A percentile compares a stretch with the other conserved stretches of the same genome.
These are phyloP conservation scores for Dothidotthia symphoricarpi DNA, from an alignment of 2,329 filamentous ascomycete genomes.

Conservation along the genomic window DNA sequence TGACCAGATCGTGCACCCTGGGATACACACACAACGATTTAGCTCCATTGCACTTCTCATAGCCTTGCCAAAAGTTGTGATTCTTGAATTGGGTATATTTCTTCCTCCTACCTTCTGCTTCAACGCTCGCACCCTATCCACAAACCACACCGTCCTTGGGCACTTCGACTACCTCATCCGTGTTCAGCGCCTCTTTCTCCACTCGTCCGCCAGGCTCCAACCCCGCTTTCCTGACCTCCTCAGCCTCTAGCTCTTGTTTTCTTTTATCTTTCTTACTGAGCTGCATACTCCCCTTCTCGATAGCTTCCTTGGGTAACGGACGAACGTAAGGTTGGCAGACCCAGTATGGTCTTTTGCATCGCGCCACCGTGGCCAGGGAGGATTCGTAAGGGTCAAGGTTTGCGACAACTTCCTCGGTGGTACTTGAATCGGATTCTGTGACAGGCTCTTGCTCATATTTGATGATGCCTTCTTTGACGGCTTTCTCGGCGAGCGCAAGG, in stretches of 20 bases:
- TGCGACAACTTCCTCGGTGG: slow-evolving; percentile 2
- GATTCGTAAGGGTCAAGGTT: slow-evolving; percentile 49
- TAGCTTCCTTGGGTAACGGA: slow-evolving; percentile 81
- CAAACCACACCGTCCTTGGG: slow-evolving; percentile 49
- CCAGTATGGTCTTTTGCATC: slow-evolving; percentile 84
- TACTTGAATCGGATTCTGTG: background rate
- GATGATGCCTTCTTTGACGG: slow-evolving; percentile 68
- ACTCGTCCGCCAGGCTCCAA: slow-evolving; percentile 29
- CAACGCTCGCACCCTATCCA: too few relatives aligned
- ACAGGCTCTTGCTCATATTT: slow-evolving; percentile 56
- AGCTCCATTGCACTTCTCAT: too few relatives aligned
- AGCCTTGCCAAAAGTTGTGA: too few relatives aligned
- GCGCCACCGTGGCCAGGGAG: slow-evolving; percentile 64
- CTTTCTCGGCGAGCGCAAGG: slow-evolving; percentile 70
- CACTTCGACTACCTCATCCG: slow-evolving; percentile 35
- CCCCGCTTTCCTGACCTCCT: slow-evolving; percentile 38
- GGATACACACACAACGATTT: too few relatives aligned
- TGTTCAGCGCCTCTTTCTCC: slow-evolving; percentile 57
- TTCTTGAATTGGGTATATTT: too few relatives aligned
- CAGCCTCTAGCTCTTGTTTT: slow-evolving; percentile 41
- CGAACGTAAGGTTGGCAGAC: slow-evolving; percentile 83
- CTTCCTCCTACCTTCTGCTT: too few relatives aligned
- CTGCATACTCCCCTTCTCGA: slow-evolving; percentile 74
- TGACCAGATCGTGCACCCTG: too few relatives aligned
- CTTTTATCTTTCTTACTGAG: slow-evolving; percentile 65